Conservation (phyloP, 768 basidiomycete genomes). For the Boletus pseudo-olivaceus region DNA sequence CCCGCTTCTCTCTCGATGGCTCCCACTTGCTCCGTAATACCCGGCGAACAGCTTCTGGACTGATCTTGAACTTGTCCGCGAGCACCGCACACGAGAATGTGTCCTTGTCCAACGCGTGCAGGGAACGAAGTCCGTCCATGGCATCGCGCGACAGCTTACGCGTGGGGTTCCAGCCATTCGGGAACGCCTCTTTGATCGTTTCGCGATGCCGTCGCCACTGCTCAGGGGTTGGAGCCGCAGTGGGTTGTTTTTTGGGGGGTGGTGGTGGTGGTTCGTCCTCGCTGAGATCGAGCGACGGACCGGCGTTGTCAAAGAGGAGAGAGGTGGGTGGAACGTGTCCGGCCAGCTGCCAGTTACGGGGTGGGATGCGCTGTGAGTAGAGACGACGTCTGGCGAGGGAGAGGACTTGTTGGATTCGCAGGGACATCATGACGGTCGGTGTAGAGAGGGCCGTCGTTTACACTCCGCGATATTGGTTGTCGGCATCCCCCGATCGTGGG, state of each 20-base stretch:
- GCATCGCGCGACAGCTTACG: conserved; percentile 79
- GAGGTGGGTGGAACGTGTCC: conserved; percentile 33
- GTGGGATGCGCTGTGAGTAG: conserved; percentile 24
- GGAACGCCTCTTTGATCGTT: conserved; percentile 51
- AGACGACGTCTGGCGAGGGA: conserved; percentile 18
- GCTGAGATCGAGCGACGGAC: conserved; percentile 22
- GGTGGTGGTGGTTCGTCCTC: conserved; percentile 33
- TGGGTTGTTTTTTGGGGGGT: conserved; percentile 16
- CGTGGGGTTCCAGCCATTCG: conserved; percentile 72
- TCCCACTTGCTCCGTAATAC: conserved; percentile 76
- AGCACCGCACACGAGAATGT: conserved; percentile 64
- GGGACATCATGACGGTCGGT: conserved; percentile 4
- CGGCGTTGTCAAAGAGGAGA: conserved; percentile 22
- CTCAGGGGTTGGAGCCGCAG: conserved; percentile 35
- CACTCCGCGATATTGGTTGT: conserved; percentile 17
- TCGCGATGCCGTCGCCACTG: conserved; percentile 50
- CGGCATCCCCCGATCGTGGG: conserved; percentile 22
- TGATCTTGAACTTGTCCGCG: conserved; percentile 75
- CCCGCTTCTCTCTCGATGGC: conserved; percentile 52
- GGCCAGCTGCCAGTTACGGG: conserved; percentile 30
- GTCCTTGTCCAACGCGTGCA: conserved; percentile 61
- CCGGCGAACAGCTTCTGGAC: conserved; percentile 75
- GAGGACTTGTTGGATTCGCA: conserved; percentile 13
- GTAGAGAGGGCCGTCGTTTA: neutral
- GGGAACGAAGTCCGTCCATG: conserved; percentile 73